Evolutionary conservation across 2,329 filamentous ascomycete genomes (phyloP).

Genomic region (Kalmusia sp.): DNA sequence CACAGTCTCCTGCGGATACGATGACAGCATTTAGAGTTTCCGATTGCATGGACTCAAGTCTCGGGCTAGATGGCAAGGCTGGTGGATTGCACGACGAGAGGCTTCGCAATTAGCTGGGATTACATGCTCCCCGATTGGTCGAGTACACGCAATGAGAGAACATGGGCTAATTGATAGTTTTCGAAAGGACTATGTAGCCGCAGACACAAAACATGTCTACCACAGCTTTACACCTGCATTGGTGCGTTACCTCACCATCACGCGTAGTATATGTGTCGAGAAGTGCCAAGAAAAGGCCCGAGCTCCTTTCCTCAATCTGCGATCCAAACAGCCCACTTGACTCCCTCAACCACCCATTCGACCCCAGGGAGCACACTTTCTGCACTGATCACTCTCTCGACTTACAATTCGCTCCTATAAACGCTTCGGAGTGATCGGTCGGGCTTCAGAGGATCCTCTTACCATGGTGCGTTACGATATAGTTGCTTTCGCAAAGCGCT

Average conservation of each 20-base stretch:
- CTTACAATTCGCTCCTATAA: background rate
- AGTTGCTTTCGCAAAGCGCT: slow-evolving; percentile 6
- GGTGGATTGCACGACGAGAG: too few relatives aligned
- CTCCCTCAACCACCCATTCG: background rate
- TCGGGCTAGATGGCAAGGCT: too few relatives aligned
- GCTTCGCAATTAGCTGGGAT: too few relatives aligned
- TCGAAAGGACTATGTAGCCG: too few relatives aligned
- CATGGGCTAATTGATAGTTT: too few relatives aligned
- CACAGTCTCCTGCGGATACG: too few relatives aligned
- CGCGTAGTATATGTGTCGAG: background rate
- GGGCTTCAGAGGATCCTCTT: background rate
- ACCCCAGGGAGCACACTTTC: background rate
- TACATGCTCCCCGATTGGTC: too few relatives aligned
- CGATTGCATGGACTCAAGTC: too few relatives aligned
- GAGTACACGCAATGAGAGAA: too few relatives aligned
- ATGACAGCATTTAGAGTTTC: too few relatives aligned
- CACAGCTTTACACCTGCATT: too few relatives aligned
- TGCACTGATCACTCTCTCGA: background rate
- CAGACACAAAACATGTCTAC: too few relatives aligned
- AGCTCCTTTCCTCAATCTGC: background rate
- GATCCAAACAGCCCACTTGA: slow-evolving; percentile 2
- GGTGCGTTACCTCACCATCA: background rate
- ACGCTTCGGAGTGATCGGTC: background rate
- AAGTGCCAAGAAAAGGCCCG: slow-evolving; percentile 10
- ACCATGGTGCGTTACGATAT: slow-evolving; percentile 32